phyloP scores from a whole-genome alignment of 768 basidiomycete species.

The Mycena albidolilacea region DNA sequence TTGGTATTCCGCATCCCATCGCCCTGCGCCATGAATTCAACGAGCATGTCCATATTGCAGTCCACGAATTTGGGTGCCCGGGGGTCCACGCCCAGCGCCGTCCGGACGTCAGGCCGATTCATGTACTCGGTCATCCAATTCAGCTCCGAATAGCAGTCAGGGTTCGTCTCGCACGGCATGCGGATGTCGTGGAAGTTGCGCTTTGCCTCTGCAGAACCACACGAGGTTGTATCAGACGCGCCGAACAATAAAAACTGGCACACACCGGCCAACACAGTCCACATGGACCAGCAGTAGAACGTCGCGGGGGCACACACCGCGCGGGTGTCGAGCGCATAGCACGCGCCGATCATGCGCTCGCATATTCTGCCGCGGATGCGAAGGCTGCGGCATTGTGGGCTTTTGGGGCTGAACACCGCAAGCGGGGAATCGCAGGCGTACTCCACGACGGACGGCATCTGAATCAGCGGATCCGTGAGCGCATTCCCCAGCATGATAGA shows the following conservation, averaged over 20 bases:
- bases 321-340: conserved; percentile 10
- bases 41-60: conserved; percentile 85
- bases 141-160: conserved; percentile 69
- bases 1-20: conserved; percentile 91
- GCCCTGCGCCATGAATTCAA: conserved; percentile 83
- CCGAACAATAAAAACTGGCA: neutral
- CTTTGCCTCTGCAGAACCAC: conserved; percentile 16
- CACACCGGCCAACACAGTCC: conserved; percentile 3
- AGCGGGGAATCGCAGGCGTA: conserved; percentile 25
- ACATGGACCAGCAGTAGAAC: conserved; percentile 20
- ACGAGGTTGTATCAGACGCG: neutral
- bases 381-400: conserved; percentile 15
- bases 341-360: conserved; percentile 18
- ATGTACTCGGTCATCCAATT: conserved; percentile 76
- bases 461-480: conserved; percentile 28
- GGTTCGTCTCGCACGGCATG: conserved; percentile 15
- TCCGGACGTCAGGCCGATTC: conserved; percentile 79
- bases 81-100: conserved; percentile 81
- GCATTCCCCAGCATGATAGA: conserved; percentile 26
- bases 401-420: conserved; percentile 17
- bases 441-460: conserved; percentile 30
- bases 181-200: conserved; percentile 26
- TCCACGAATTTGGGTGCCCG: conserved; percentile 66
- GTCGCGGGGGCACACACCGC: conserved; percentile 22
- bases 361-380: conserved; percentile 17